phyloP scores from a whole-genome alignment of 2,329 filamentous ascomycete species.

The Botrytis galanthina region DNA sequence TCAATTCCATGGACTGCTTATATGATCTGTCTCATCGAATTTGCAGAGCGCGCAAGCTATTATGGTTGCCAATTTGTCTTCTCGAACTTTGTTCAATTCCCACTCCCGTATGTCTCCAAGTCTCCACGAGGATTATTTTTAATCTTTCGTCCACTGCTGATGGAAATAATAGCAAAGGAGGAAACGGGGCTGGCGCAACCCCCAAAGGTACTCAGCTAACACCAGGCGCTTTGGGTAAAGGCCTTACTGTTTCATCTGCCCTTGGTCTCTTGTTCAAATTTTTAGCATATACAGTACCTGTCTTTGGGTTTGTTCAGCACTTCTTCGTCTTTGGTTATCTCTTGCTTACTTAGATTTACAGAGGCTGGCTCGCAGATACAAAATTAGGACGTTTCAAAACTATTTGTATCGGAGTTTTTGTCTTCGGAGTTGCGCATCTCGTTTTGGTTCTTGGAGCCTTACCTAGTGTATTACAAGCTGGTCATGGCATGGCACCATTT shows the following conservation, averaged over 20 bases:
- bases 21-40: conserved; percentile 69
- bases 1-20: conserved; percentile 65
- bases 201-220: conserved; percentile 29
- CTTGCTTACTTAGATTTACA: background rate
- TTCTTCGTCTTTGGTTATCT: conserved; percentile 41
- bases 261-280: conserved; percentile 52
- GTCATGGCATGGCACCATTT: conserved; percentile 60
- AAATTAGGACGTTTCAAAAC: conserved; percentile 65
- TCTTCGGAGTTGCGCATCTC: conserved; percentile 60
- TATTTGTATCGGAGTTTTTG: conserved; percentile 47
- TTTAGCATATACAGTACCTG: conserved; percentile 46
- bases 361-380: conserved; percentile 59
- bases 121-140: background rate
- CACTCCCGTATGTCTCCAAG: conserved; percentile 44
- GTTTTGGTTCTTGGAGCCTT: conserved; percentile 48
- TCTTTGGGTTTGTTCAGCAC: conserved; percentile 27
- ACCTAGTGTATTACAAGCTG: conserved; percentile 35
- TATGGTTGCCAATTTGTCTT: conserved; percentile 64
- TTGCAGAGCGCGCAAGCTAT: conserved; percentile 76
- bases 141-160: background rate
- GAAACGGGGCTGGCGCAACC: conserved; percentile 44
- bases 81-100: conserved; percentile 61
- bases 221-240: conserved; percentile 59
- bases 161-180: conserved; percentile 34
- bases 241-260: conserved; percentile 52